A percentile compares a stretch with the other conserved stretches of the same genome.
Conservation (phyloP, 2,329 filamentous ascomycete genomes). For the Coccinonectria pachysandricola region DNA sequence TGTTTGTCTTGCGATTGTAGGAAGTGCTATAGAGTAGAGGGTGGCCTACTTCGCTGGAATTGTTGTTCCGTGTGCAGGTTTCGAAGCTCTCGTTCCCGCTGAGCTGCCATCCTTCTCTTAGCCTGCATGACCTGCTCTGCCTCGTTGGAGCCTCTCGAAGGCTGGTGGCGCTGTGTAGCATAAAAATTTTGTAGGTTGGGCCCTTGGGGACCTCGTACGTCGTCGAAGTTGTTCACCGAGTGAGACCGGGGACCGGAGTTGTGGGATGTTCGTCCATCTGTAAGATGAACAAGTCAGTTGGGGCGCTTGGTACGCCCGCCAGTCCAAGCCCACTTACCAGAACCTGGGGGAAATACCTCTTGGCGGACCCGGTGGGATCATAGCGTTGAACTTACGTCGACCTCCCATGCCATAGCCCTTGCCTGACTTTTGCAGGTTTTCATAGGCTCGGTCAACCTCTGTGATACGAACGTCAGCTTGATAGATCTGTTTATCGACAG, state of each 20-base stretch:
- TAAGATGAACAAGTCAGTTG: constrained; percentile 13
- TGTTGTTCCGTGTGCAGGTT: constrained; percentile 99
- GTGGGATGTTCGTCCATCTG: constrained; percentile 63
- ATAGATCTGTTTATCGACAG: too few relatives aligned
- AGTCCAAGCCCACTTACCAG: constrained; percentile 10
- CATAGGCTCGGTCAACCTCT: constrained; percentile 95
- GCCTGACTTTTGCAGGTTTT: constrained; percentile 93
- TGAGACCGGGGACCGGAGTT: constrained; percentile 62
- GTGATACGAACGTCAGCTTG: constrained; percentile 9
- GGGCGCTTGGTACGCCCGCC: constrained; percentile 8
- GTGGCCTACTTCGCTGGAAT: constrained; percentile 97
- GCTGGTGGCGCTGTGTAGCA: constrained; percentile 83
- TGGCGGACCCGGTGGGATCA: constrained; percentile 2
- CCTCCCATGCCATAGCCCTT: constrained; percentile 69
- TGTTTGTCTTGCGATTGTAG: constrained; percentile 26
- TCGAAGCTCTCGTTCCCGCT: constrained; percentile 96
- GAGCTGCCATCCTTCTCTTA: constrained; percentile 97
- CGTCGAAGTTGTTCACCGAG: constrained; percentile 72
- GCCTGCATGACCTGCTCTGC: constrained; percentile 98
- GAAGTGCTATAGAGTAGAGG: constrained; percentile 60
- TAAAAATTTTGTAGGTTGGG: constrained; percentile 87
- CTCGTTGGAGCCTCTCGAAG: constrained; percentile 73
- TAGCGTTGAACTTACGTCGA: constrained; percentile 66
- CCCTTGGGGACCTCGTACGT: constrained; percentile 59
- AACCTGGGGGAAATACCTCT: constrained; percentile 8